A percentile compares a stretch with the other conserved stretches of the same genome.
These are phyloP conservation scores for Mycena galericulata DNA, from an alignment of 768 basidiomycete genomes.

Conservation along the genomic window DNA sequence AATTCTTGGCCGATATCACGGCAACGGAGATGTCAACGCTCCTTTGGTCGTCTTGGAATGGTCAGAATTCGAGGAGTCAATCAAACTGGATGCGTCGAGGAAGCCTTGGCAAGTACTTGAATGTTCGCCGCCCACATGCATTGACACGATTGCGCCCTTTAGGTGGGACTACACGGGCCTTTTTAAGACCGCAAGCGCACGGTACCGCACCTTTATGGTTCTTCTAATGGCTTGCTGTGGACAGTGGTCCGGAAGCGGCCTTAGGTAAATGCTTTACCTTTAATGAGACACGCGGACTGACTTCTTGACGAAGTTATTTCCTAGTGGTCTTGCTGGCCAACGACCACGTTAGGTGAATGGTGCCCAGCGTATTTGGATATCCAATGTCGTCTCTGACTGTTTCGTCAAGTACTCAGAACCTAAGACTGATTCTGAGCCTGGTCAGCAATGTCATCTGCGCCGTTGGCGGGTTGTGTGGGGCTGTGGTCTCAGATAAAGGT, in stretches of 20 bases:
- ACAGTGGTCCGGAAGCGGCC: constrained; percentile 68
- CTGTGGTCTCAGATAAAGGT: constrained; percentile 55
- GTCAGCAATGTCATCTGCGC: constrained; percentile 57
- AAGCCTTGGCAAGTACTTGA: constrained; percentile 61
- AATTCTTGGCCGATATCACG: constrained; percentile 66
- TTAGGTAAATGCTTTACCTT: constrained; percentile 49
- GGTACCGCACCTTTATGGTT: constrained; percentile 61
- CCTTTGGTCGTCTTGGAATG: constrained; percentile 64
- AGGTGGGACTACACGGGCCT: constrained; percentile 67
- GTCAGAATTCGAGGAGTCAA: constrained; percentile 63
- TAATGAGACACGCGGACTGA: not conserved
- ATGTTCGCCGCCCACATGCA: not conserved
- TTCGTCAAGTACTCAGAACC: constrained; percentile 46
- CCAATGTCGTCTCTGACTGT: not conserved
- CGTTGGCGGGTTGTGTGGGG: constrained; percentile 55
- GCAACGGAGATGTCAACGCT: constrained; percentile 60
- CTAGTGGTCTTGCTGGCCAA: constrained; percentile 55
- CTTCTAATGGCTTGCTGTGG: constrained; percentile 67
- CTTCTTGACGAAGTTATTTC: constrained; percentile 49
- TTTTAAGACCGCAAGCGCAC: constrained; percentile 58
- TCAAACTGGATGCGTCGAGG: constrained; percentile 63
- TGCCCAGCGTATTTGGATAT: too few relatives aligned
- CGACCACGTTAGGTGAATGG: constrained; percentile 47
- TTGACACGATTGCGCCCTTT: not conserved
- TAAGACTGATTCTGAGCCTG: constrained; percentile 55